Conservation (phyloP, 306 rosid species). For the Myrica gale region DNA sequence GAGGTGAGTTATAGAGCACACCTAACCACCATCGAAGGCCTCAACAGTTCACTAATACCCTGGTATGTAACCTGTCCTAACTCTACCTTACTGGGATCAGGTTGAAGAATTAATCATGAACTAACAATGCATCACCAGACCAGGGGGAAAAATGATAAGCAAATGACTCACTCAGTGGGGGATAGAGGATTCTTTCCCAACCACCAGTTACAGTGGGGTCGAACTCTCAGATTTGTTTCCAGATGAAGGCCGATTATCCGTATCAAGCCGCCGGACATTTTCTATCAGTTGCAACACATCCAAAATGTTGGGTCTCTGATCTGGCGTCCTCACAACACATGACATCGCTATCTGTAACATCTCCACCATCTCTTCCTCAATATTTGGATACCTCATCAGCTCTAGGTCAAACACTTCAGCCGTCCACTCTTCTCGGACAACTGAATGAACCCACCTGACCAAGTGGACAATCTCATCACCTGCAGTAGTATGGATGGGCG, state of each 20-base stretch:
- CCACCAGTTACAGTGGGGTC: slow-evolving; percentile 28
- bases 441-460: slow-evolving; percentile 98
- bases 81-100: slow-evolving; percentile 28
- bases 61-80: slow-evolving; percentile 11
- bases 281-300: slow-evolving; percentile 70
- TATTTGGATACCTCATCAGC: slow-evolving; percentile 76
- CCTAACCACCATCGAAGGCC: slow-evolving; percentile 9
- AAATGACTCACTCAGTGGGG: slow-evolving; percentile 19
- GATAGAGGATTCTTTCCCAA: slow-evolving; percentile 20
- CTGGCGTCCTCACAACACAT: slow-evolving; percentile 77
- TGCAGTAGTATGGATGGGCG: slow-evolving; percentile 73
- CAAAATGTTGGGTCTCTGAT: slow-evolving; percentile 72
- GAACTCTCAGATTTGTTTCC: slow-evolving; percentile 49
- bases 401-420: slow-evolving; percentile 91
- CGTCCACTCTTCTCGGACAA: slow-evolving; percentile 93
- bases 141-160: neutral
- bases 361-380: slow-evolving; percentile 97
- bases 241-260: slow-evolving; percentile 44
- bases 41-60: slow-evolving; percentile 20
- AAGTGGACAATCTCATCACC: slow-evolving; percentile 87
- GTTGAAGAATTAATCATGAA: slow-evolving; percentile 31
- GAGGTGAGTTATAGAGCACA: neutral
- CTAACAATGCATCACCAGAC: slow-evolving; percentile 30
- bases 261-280: slow-evolving; percentile 55
- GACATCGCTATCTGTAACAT: slow-evolving; percentile 87